phyloP scores from a whole-genome alignment of 495 filamentous ascomycete species.

The Barbatosphaeria neglecta region DNA sequence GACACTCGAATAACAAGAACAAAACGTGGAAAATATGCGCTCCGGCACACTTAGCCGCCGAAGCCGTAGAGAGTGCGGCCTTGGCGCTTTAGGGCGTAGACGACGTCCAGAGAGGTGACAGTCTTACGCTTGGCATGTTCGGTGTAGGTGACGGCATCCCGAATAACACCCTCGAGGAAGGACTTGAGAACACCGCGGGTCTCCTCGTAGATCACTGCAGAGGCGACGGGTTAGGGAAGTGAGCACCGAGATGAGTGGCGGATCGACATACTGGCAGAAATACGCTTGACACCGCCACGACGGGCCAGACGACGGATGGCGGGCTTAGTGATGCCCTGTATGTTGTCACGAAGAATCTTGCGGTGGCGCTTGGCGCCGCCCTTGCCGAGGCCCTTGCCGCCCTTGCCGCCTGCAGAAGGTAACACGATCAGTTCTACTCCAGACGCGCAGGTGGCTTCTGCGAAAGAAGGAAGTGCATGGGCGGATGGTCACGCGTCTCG shows the following conservation, averaged over 20 bases:
- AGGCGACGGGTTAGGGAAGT: slow-evolving; percentile 21
- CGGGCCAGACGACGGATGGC: slow-evolving; percentile 99
- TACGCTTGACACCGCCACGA: slow-evolving; percentile 99
- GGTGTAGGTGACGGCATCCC: slow-evolving; percentile 96
- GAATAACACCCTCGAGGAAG: slow-evolving; percentile 99
- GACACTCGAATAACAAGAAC: no score
- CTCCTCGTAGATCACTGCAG: slow-evolving; percentile 92
- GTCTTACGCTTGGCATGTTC: slow-evolving; percentile 98
- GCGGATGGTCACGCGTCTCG: no score
- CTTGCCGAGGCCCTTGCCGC: slow-evolving; percentile 91
- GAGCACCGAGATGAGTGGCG: not conserved
- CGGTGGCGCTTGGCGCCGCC: slow-evolving; percentile 86
- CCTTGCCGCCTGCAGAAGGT: slow-evolving; percentile 68
- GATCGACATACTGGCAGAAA: slow-evolving; percentile 70
- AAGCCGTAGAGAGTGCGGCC: slow-evolving; percentile 95
- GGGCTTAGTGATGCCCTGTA: slow-evolving; percentile 99
- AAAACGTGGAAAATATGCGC: not conserved
- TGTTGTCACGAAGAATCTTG: slow-evolving; percentile 99
- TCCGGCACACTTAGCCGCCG: slow-evolving; percentile 60
- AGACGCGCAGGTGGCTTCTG: no score
- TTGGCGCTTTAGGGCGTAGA: slow-evolving; percentile 89
- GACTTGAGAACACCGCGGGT: slow-evolving; percentile 99
- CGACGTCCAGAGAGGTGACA: slow-evolving; percentile 86
- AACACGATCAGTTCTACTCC: no score
- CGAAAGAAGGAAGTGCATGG: not conserved